Evolutionary conservation across 768 basidiomycete genomes (phyloP).

Genomic region (Hemileccinum impolitum): DNA sequence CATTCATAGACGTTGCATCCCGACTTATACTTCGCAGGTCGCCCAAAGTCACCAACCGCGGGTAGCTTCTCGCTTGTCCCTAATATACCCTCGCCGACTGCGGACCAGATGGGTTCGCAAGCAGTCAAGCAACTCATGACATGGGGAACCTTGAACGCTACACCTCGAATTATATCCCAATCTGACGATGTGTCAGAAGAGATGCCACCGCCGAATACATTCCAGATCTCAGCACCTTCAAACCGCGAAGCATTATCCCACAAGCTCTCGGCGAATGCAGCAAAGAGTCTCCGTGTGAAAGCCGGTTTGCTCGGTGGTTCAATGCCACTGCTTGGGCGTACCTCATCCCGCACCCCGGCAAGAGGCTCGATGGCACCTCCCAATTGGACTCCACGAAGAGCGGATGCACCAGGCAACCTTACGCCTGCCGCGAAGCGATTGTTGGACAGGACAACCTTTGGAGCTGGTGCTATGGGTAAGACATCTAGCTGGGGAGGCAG

Average conservation of each 20-base stretch:
- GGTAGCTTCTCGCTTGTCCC: conserved; percentile 76
- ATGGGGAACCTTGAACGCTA: conserved; percentile 91
- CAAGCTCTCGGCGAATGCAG: conserved; percentile 76
- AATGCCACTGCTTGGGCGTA: conserved; percentile 23
- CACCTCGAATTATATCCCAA: conserved; percentile 80
- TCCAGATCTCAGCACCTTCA: conserved; percentile 75
- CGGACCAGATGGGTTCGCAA: conserved; percentile 72
- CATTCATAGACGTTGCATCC: background rate
- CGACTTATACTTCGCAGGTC: conserved; percentile 46
- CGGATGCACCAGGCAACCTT: conserved; percentile 67
- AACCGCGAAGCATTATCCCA: conserved; percentile 79
- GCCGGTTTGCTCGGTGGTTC: conserved; percentile 57
- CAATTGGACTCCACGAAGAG: conserved; percentile 70
- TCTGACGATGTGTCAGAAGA: conserved; percentile 50
- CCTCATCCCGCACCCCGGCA: conserved; percentile 36
- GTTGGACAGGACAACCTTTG: conserved; percentile 66
- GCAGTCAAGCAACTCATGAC: conserved; percentile 95
- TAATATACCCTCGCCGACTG: conserved; percentile 82
- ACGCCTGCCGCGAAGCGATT: conserved; percentile 85
- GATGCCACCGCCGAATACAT: conserved; percentile 51
- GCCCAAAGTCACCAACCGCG: conserved; percentile 51
- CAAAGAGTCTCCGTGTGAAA: conserved; percentile 75
- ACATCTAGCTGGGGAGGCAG: conserved; percentile 53
- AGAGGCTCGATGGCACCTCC: conserved; percentile 71
- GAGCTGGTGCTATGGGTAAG: conserved; percentile 66